These are phyloP conservation scores for Ganoderma resinaceum DNA, from an alignment of 1,284 basidiomycete genomes.

Conservation along the genomic window DNA sequence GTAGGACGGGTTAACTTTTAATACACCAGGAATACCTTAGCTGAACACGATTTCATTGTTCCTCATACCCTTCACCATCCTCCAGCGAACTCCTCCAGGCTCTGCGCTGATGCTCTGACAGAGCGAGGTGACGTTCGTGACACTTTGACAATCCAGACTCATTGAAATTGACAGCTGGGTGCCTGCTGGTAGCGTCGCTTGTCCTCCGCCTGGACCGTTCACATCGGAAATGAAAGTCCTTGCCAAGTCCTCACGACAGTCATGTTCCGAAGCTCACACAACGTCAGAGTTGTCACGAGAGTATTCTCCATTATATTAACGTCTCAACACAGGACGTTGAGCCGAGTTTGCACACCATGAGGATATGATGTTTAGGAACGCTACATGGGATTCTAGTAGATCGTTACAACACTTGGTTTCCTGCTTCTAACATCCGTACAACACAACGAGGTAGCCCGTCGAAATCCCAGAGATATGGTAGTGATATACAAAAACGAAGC, in stretches of 20 bases:
- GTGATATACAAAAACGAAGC: constrained; percentile 6
- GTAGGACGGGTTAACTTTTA: too few species aligned
- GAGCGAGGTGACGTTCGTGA: neutral
- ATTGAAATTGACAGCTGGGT: neutral
- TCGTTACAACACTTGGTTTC: constrained; percentile 28
- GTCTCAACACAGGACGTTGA: neutral
- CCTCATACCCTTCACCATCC: neutral
- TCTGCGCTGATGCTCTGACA: neutral
- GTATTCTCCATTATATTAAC: too few species aligned
- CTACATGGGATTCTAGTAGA: constrained; percentile 23
- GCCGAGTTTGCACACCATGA: neutral
- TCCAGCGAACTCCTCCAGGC: too few species aligned
- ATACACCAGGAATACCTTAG: neutral
- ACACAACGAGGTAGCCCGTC: constrained; percentile 19
- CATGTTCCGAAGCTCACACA: neutral
- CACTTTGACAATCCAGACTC: neutral
- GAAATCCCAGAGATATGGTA: constrained; percentile 10
- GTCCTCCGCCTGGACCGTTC: neutral
- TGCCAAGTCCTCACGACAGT: neutral
- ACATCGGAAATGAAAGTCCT: neutral
- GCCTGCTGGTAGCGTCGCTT: neutral
- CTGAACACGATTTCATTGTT: neutral
- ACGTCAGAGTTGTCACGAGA: neutral
- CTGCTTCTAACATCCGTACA: constrained; percentile 28
- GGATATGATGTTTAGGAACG: neutral